Conservation (phyloP, 2,329 filamentous ascomycete species). For the Phaeomoniella chlamydospora region DNA sequence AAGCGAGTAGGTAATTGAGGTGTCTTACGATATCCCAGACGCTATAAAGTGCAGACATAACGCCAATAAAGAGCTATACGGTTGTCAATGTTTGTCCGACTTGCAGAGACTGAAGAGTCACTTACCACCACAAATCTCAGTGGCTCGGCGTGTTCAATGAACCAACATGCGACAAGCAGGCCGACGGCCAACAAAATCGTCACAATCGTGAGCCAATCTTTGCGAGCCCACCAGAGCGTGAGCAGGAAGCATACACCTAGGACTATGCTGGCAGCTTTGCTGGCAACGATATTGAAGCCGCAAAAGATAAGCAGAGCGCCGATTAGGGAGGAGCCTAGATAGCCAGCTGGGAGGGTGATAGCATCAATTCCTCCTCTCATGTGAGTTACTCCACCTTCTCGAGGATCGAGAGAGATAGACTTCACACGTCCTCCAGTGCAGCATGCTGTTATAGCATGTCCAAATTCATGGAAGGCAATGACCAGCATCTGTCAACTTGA, state of each 20-base stretch:
- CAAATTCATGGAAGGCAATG: constrained; percentile 70
- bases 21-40: constrained; percentile 61
- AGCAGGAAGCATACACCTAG: constrained; percentile 61
- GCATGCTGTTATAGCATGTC: constrained; percentile 58
- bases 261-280: constrained; percentile 62
- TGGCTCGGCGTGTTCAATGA: constrained; percentile 61
- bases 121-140: constrained; percentile 55
- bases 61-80: constrained; percentile 56
- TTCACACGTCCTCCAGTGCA: constrained; percentile 61
- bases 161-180: constrained; percentile 61
- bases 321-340: constrained; percentile 62
- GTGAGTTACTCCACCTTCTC: constrained; percentile 65
- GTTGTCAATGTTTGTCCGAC: too few species aligned
- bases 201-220: constrained; percentile 61
- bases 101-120: too few species aligned
- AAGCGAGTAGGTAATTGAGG: neutral
- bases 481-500: constrained; percentile 62
- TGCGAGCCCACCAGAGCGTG: constrained; percentile 70
- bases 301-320: constrained; percentile 66
- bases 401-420: constrained; percentile 58
- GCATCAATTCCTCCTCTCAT: constrained; percentile 59
- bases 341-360: constrained; percentile 62
- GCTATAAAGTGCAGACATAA: constrained; percentile 68
- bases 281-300: constrained; percentile 68
- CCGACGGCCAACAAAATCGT: constrained; percentile 59